Evolutionary conservation across 148 eudicot genomes (phyloP).

Genomic region (Rhododendron ovatum): DNA sequence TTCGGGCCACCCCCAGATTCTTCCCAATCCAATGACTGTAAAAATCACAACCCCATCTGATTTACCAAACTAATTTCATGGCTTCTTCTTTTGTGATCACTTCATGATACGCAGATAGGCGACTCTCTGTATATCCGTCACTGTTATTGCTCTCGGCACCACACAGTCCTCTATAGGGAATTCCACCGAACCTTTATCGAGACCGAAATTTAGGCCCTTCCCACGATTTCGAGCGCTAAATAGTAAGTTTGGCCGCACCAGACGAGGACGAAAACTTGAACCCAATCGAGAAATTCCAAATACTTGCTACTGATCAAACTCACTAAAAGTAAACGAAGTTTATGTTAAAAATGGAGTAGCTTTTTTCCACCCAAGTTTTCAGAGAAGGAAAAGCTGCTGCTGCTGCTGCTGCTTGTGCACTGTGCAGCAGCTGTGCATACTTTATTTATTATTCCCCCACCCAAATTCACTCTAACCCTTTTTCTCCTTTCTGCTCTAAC

Average conservation of each 20-base stretch:
- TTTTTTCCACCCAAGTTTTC: neutral
- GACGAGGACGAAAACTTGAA: neutral
- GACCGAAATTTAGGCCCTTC: neutral
- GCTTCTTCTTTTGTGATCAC: neutral
- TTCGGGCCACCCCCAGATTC: slow-evolving; percentile 7
- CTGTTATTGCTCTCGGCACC: neutral
- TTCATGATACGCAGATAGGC: neutral
- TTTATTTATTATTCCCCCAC: slow-evolving; percentile 10
- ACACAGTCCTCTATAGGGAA: neutral
- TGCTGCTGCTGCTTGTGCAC: neutral
- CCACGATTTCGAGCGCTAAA: neutral
- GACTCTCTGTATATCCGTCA: too few relatives aligned
- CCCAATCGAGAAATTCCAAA: neutral
- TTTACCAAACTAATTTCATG: neutral
- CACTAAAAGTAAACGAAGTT: neutral
- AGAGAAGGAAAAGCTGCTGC: neutral
- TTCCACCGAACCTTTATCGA: neutral
- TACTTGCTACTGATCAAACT: neutral
- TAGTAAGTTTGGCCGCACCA: neutral
- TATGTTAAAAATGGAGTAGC: neutral
- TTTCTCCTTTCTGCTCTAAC: neutral
- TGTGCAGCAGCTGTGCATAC: neutral
- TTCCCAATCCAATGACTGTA: neutral
- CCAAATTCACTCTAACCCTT: neutral
- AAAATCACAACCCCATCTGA: neutral